Evolutionary conservation across 805 yeast genomes (phyloP), one percentile per base, ranked within the genome.

Genomic region (Pichia kluyveri): DNA sequence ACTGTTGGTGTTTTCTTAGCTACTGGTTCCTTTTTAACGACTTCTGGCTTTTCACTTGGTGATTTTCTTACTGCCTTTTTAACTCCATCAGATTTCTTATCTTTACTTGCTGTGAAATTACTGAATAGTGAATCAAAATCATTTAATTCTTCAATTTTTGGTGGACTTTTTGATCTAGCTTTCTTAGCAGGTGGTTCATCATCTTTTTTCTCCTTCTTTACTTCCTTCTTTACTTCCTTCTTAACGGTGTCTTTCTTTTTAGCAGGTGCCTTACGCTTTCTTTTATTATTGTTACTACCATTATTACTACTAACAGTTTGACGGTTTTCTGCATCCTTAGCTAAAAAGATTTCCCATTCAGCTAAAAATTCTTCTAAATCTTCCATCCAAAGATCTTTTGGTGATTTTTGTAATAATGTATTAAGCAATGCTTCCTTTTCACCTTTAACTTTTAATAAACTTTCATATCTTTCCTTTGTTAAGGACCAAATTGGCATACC

Each of bases 401-500:
- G 89, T 12, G 85, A 70, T 59, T 79, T 71, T 47, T 76, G 73
- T 56, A 89, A 73, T 55, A 93, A 71, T 0, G 60, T 62, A 41
- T 79, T 82, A 56, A 91, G 73, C 60, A 86, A 95, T 12, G 64
- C 70, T 61, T 88, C 91, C 58, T 82, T 83, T 27, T 71, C 82
- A 48, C 80, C 86, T 51, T 79, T 76, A 61, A 90, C 95, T 46
- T 74, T 73, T 57, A 89, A 69, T 54, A 93, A 70, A 55, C 77
- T 82, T 58, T 87, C 90, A 61, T 90, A 93, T 57, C 93, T 77
- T 67, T 93, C 99, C 50, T 74, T 75, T 0, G 99, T 91, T 60
- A 93, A 77, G 38, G 96, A 84, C 93, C 96, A 88, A 54, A 93
- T 82, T 36, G 89, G 79, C 96, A 93, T 86, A 46, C 93, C 95